Percentiles rank a stretch among this genome's conserved stretches.
These are phyloP conservation scores for Kickxella alabastrina DNA, from an alignment of 192 early-diverging fungal species.

Conservation along the genomic window DNA sequence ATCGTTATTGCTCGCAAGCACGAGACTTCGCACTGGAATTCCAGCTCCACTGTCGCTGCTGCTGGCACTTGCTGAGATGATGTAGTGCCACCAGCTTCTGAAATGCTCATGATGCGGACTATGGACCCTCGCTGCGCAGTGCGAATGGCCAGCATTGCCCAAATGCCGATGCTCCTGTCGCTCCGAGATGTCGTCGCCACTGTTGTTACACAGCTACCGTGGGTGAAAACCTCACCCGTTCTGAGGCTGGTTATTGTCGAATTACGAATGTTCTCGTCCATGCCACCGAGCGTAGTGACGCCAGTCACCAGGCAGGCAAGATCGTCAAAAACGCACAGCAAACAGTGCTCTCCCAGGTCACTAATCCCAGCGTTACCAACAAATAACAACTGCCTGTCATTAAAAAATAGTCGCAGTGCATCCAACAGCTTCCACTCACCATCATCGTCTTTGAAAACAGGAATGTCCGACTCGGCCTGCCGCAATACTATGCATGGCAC, in stretches of 20 bases:
- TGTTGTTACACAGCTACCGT: conserved; percentile 6
- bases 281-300: neutral
- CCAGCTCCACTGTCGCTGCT: neutral
- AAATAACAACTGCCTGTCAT: conserved; percentile 9
- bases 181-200: no score
- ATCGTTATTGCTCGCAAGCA: conserved; percentile 24
- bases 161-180: neutral
- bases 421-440: conserved; percentile 18
- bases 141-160: conserved; percentile 6
- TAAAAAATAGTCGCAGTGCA: conserved; percentile 3
- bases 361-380: neutral
- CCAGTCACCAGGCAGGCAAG: conserved; percentile 1
- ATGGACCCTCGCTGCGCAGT: neutral
- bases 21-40: conserved; percentile 14
- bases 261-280: neutral
- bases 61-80: neutral
- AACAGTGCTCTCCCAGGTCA: neutral
- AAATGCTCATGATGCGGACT: neutral
- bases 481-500: conserved; percentile 12
- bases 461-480: neutral
- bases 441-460: conserved; percentile 1
- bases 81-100: neutral
- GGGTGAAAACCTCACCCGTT: conserved; percentile 15
- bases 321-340: conserved; percentile 18
- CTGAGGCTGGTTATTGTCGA: neutral